Percentiles rank a stretch among this genome's conserved stretches.
Conservation (phyloP, 176 grass and related monocot genomes). For the Ensete ventricosum region DNA sequence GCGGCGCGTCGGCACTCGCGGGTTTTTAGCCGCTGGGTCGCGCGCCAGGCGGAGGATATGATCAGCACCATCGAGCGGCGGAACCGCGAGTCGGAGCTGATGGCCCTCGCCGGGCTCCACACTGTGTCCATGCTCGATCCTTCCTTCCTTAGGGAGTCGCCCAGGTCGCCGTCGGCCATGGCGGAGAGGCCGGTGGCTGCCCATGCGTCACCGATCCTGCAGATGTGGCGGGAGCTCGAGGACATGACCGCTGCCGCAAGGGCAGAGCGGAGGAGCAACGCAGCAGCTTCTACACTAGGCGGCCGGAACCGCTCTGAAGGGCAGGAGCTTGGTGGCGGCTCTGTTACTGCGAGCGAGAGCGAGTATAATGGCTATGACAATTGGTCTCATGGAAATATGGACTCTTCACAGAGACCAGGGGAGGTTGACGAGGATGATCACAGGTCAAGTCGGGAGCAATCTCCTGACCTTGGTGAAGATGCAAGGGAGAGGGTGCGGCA, state of each 20-base stretch:
- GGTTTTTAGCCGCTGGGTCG: slow-evolving; percentile 20
- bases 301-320: background rate
- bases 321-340: slow-evolving; percentile 20
- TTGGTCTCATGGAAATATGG: slow-evolving; percentile 4
- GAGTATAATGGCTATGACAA: slow-evolving; percentile 24
- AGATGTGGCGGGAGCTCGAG: slow-evolving; percentile 27
- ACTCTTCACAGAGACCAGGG: background rate
- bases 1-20: slow-evolving; percentile 15
- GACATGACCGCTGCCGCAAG: background rate
- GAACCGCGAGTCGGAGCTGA: slow-evolving; percentile 31
- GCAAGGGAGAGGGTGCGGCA: slow-evolving; percentile 25
- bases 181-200: slow-evolving; percentile 21
- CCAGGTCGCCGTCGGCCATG: slow-evolving; percentile 24
- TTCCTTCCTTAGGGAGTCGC: slow-evolving; percentile 24
- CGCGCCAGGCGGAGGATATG: slow-evolving; percentile 25
- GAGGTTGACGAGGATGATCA: slow-evolving; percentile 19
- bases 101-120: slow-evolving; percentile 32
- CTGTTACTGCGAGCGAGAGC: slow-evolving; percentile 42
- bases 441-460: slow-evolving; percentile 55
- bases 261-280: slow-evolving; percentile 7
- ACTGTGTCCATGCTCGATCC: slow-evolving; percentile 35
- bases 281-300: background rate
- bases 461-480: slow-evolving; percentile 36
- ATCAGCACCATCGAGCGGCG: slow-evolving; percentile 27
- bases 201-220: slow-evolving; percentile 25